Conservation (phyloP, 768 basidiomycete genomes). For the Nidularia sp. region DNA sequence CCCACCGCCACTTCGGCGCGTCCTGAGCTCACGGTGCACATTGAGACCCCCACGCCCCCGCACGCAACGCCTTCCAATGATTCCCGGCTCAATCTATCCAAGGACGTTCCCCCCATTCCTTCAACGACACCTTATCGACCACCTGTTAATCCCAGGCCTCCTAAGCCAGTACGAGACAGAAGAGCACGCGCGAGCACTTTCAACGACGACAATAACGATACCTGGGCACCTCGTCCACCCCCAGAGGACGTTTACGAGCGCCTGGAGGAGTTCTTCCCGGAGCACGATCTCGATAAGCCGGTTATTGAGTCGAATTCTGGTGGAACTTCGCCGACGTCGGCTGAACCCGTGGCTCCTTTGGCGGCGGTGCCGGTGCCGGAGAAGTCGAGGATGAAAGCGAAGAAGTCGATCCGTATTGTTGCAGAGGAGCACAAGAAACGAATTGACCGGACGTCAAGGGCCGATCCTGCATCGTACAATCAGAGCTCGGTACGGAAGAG, state of each 20-base stretch:
- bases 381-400: conserved; percentile 50
- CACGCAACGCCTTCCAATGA: conserved; percentile 4
- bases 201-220: conserved; percentile 55
- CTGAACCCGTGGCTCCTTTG: conserved; percentile 40
- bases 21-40: conserved; percentile 43
- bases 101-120: background rate
- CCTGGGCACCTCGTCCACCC: conserved; percentile 88
- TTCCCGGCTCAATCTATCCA: background rate
- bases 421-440: conserved; percentile 83
- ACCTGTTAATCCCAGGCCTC: conserved; percentile 14
- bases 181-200: conserved; percentile 51
- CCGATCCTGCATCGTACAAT: conserved; percentile 36
- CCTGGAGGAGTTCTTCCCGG: conserved; percentile 92
- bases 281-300: conserved; percentile 93
- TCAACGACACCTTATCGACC: conserved; percentile 8
- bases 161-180: conserved; percentile 23
- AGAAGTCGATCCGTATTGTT: conserved; percentile 91
- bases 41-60: conserved; percentile 21
- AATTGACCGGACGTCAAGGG: conserved; percentile 66
- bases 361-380: conserved; percentile 33
- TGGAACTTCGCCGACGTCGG: conserved; percentile 70
- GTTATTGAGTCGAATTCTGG: conserved; percentile 85
- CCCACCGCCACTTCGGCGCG: conserved; percentile 21
- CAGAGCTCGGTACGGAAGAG: conserved; percentile 60
- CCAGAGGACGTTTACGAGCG: conserved; percentile 92